Conservation (phyloP, 257 asterid species). For the Linderniella brevidens region DNA sequence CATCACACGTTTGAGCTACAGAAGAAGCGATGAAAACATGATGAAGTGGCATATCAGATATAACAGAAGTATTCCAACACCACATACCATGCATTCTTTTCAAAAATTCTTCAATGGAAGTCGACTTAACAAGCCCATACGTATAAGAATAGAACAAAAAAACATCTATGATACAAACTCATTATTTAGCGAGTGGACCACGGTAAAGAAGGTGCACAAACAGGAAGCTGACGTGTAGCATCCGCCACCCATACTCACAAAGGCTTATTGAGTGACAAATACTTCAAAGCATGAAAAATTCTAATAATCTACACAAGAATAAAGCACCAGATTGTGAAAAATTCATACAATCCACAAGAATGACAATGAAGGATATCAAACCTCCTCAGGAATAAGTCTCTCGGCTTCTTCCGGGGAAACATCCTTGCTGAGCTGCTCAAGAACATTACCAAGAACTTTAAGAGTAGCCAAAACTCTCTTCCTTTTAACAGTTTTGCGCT, state of each 20-base stretch:
- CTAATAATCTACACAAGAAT: background rate
- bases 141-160: too few relatives aligned
- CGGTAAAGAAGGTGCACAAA: background rate
- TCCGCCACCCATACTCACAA: background rate
- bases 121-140: too few relatives aligned
- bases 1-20: conserved; percentile 83
- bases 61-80: too few relatives aligned
- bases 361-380: conserved; percentile 8
- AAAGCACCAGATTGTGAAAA: background rate
- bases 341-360: background rate
- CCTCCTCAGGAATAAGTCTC: conserved; percentile 82
- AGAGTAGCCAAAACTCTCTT: conserved; percentile 88
- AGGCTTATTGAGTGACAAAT: conserved; percentile 3
- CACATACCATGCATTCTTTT: too few relatives aligned
- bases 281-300: conserved; percentile 4
- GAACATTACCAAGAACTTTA: conserved; percentile 71
- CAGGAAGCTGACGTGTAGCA: background rate
- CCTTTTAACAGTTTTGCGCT: conserved; percentile 71
- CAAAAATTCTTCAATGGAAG: too few relatives aligned
- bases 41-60: too few relatives aligned
- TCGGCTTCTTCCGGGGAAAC: conserved; percentile 94
- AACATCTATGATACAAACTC: too few relatives aligned
- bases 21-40: conserved; percentile 10
- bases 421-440: conserved; percentile 71
- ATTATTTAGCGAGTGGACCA: too few relatives aligned